Evolutionary conservation across 129 eudicot genomes (phyloP), one percentile per base, ranked within the genome.

Genomic region (Kitagawia praeruptora): DNA sequence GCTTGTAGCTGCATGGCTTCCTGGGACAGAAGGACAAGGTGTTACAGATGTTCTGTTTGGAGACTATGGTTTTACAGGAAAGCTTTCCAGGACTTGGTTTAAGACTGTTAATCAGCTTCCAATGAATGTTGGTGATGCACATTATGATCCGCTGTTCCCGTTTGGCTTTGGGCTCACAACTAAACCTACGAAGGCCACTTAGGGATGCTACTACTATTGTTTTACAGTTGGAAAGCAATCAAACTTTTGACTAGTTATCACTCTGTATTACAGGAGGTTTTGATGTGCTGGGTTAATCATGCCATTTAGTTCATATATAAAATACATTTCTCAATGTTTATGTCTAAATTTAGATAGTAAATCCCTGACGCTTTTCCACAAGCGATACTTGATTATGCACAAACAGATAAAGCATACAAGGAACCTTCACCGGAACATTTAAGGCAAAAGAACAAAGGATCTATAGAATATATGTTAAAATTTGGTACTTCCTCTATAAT

Each of bases 1-100:
- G 23, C 88, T 92, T n/a, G 96, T 92, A 63, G 93, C 97, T 31
- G 97, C 97, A 41, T 92, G 93, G 96, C 89, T 92, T 70, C 97
- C 75, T 13, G 96, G 97, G 79, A 46, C 82, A 3, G 82, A 80
- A 71, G 82, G 78, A 7, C 18, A 51, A 70, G 82, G 82, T 23
- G 78, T 80, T 72, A 75, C 78, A 16, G 80, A 77, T 56, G 28
- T 77, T 18, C 19, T 77, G 40, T 77, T 77, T 39, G 80, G 80
- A 8, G 80, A 77, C 38, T 44, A 54, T 39, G 80, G 80, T 4
- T 77, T 77, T 56, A 77, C 72, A 38, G 80, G 82, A 40, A 80
- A 80, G 38, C 78, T 80, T 23, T 12, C 82, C 1, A 53, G 82
- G 9, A 80, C 82, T 46, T 80, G 82, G 82, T 80, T 80, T 53